Base-by-base conservation (phyloP, 176 grass and related monocot species). In the Musa troglodytarum region DNA sequence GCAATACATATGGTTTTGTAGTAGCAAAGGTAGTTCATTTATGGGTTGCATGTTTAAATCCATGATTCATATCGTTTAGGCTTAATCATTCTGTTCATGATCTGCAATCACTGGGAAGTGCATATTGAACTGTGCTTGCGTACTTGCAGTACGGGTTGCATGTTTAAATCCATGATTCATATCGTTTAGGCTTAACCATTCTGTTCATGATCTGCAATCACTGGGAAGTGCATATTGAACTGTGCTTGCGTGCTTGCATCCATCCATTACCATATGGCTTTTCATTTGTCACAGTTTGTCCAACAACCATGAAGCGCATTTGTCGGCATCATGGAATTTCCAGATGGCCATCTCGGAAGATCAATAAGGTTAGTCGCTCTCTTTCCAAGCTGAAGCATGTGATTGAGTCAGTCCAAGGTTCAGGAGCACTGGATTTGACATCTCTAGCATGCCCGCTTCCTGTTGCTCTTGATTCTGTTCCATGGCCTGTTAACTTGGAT, bases 321-420 rank as follows among this genome's bases (percentile, higher is more conserved):
- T 80, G 78, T 10, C 6, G 69, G 54, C 69, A 73, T 15, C 69
- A 80, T 65, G 69, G 78, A 52, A 80, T 80, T 73, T 64, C 78
- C 55, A 80, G 69, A 64, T 80, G 78, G 78, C 78, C 78, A 54
- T 80, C 69, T 73, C 68, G 78, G 20, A 80, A 80, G 57, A 80
- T 73, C 20, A 80, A 34, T n/a, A 80, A 73, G 78, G 78, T 80
- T 64, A 80, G 73, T 43, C 69, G 49, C 14, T 80, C 78, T 63
- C 56, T 80, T 73, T 73, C 78, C 13, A 80, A 80, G 69, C 69
- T 80, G 69, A 80, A 80, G 57, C 34, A 20, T 50, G 78, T 73
- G 43, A 73, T 80, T 53, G 78, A 80, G 69, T 73, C 78, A 65
- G 69, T 80, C 53, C 69, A 80, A 64, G 69, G 43, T 25, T 49